Evolutionary conservation across 768 basidiomycete genomes (phyloP).

Genomic region (Leccinum aurantiacum): DNA sequence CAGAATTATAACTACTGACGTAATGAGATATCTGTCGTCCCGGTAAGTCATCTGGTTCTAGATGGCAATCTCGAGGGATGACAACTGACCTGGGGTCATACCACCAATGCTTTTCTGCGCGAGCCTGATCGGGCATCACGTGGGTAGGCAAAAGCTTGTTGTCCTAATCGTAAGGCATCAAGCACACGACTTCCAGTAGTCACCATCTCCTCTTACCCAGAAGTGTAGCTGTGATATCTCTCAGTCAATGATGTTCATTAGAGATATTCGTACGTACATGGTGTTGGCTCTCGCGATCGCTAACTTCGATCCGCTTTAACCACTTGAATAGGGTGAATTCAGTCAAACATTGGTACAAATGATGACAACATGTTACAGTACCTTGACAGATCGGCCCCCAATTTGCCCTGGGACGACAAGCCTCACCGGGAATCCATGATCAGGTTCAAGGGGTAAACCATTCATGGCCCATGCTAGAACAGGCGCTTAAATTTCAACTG

Average conservation of each 20-base stretch:
- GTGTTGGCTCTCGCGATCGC: constrained; percentile 51
- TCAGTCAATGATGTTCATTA: not conserved
- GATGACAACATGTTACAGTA: constrained; percentile 4
- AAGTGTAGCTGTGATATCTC: constrained; percentile 33
- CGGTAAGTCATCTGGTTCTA: not conserved
- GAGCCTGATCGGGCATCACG: constrained; percentile 50
- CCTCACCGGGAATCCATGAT: constrained; percentile 69
- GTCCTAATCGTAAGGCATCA: constrained; percentile 32
- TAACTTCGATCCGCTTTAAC: constrained; percentile 55
- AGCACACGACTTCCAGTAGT: not conserved
- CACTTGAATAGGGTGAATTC: constrained; percentile 37
- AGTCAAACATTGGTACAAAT: not conserved
- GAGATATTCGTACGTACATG: constrained; percentile 32
- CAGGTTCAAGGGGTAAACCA: constrained; percentile 55
- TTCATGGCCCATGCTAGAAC: constrained; percentile 55
- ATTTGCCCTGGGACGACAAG: constrained; percentile 62
- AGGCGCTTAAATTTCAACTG: not conserved
- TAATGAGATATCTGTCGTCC: constrained; percentile 32
- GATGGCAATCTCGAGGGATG: not conserved
- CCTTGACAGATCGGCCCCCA: constrained; percentile 55
- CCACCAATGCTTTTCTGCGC: constrained; percentile 55
- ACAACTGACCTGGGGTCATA: constrained; percentile 43
- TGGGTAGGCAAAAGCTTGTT: constrained; percentile 62
- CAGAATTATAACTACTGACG: constrained; percentile 21
- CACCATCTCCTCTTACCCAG: constrained; percentile 24